These are phyloP conservation scores for Dryas integrifolia DNA, from an alignment of 331 rosid genomes.

Conservation along the genomic window DNA sequence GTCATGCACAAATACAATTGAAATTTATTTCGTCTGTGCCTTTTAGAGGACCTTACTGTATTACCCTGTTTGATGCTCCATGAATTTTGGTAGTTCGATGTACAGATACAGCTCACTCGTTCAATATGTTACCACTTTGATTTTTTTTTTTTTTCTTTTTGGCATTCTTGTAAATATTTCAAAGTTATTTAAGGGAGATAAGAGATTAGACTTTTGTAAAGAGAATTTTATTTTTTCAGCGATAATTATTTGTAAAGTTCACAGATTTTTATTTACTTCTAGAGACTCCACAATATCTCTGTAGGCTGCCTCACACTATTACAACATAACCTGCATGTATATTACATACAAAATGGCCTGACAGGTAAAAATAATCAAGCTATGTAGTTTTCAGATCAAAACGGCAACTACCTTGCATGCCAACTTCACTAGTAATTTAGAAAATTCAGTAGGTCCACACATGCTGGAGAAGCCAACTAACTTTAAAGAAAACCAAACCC, in stretches of 20 bases:
- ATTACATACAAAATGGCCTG: too few species aligned
- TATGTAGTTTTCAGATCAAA: too few species aligned
- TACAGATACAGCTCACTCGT: background rate
- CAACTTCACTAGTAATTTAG: background rate
- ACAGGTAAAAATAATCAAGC: too few species aligned
- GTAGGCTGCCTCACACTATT: too few species aligned
- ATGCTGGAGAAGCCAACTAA: too few species aligned
- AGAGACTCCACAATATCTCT: too few species aligned
- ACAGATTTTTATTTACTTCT: too few species aligned
- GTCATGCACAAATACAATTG: background rate
- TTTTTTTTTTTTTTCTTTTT: background rate
- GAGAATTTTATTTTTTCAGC: too few species aligned
- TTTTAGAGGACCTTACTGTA: background rate
- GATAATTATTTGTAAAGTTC: too few species aligned
- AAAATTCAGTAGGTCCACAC: background rate
- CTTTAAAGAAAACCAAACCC: background rate
- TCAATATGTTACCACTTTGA: background rate
- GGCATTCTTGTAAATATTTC: background rate
- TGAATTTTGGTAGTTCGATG: background rate
- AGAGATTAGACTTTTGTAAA: background rate
- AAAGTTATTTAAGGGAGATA: too few species aligned
- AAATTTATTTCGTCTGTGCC: background rate
- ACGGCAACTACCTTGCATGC: background rate
- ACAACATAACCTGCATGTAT: too few species aligned
- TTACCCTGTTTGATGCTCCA: background rate